Evolutionary conservation across 2,329 filamentous ascomycete genomes (phyloP).

Genomic region (Ustulina deusta): DNA sequence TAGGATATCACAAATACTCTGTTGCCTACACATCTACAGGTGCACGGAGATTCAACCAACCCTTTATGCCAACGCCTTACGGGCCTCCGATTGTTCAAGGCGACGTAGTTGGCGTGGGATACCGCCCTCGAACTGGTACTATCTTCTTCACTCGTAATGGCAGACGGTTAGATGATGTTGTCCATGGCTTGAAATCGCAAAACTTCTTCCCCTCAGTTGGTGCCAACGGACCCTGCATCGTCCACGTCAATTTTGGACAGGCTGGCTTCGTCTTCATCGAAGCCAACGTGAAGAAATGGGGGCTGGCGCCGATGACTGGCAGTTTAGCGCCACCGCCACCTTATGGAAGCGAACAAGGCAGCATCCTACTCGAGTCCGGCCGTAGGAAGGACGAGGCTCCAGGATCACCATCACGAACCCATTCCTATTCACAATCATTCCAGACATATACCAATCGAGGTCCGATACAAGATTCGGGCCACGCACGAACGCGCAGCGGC

Average conservation of each 20-base stretch:
- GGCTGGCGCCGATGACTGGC: constrained; percentile 93
- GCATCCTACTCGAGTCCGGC: constrained; percentile 91
- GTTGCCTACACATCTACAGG: constrained; percentile 92
- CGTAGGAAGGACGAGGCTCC: constrained; percentile 69
- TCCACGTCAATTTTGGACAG: constrained; percentile 98
- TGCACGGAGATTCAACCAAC: constrained; percentile 90
- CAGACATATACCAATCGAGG: constrained; percentile 56
- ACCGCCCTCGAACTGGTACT: constrained; percentile 91
- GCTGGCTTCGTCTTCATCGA: constrained; percentile 99
- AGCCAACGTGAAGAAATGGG: constrained; percentile 99
- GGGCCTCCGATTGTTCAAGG: constrained; percentile 89
- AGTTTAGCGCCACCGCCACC: constrained; percentile 94
- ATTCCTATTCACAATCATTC: constrained; percentile 60
- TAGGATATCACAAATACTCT: constrained; percentile 92
- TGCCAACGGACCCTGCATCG: constrained; percentile 89
- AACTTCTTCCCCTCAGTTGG: constrained; percentile 99
- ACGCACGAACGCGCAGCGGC: constrained; percentile 80
- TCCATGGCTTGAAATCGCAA: constrained; percentile 90
- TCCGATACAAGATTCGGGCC: constrained; percentile 67
- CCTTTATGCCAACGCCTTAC: constrained; percentile 83
- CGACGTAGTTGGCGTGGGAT: constrained; percentile 95
- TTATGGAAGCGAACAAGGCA: constrained; percentile 96
- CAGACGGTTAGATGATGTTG: constrained; percentile 95
- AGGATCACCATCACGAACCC: constrained; percentile 56
- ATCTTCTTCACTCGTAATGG: constrained; percentile 99